These are phyloP conservation scores for Cicer yamashitae DNA, from an alignment of 306 rosid species.

Conservation along the genomic window DNA sequence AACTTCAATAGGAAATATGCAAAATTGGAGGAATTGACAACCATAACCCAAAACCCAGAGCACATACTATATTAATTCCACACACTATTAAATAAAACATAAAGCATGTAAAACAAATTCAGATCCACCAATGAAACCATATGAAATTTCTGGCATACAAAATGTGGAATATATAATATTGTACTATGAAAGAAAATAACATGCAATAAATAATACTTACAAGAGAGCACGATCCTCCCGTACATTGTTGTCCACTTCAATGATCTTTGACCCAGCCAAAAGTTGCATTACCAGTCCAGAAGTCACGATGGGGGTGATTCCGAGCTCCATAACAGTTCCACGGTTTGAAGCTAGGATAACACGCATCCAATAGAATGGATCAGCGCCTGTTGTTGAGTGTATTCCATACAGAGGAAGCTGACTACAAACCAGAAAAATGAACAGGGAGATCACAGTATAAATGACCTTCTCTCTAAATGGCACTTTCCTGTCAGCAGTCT, in stretches of 20 bases:
- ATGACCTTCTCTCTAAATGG: constrained; percentile 94
- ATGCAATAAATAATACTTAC: constrained; percentile 51
- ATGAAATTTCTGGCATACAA: neutral
- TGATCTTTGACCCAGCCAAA: constrained; percentile 81
- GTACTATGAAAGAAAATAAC: neutral
- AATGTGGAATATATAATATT: neutral
- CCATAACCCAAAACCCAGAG: neutral
- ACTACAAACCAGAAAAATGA: constrained; percentile 88
- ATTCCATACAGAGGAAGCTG: constrained; percentile 81
- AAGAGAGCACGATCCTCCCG: constrained; percentile 89
- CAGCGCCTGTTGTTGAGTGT: constrained; percentile 90
- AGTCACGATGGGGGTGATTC: constrained; percentile 88
- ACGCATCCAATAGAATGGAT: constrained; percentile 97
- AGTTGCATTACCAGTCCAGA: constrained; percentile 92
- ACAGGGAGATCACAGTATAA: constrained; percentile 82
- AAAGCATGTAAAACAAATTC: constrained; percentile 20
- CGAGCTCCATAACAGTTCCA: constrained; percentile 97
- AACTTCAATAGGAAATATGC: constrained; percentile 1
- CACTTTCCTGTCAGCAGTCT: constrained; percentile 80
- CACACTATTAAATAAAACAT: neutral
- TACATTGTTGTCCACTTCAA: constrained; percentile 88
- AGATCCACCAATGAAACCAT: constrained; percentile 1
- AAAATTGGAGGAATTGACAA: neutral
- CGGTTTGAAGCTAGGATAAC: constrained; percentile 87
- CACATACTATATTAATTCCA: neutral